Evolutionary conservation across 1,284 basidiomycete species (phyloP).

Genomic region (Puccinia horiana): DNA sequence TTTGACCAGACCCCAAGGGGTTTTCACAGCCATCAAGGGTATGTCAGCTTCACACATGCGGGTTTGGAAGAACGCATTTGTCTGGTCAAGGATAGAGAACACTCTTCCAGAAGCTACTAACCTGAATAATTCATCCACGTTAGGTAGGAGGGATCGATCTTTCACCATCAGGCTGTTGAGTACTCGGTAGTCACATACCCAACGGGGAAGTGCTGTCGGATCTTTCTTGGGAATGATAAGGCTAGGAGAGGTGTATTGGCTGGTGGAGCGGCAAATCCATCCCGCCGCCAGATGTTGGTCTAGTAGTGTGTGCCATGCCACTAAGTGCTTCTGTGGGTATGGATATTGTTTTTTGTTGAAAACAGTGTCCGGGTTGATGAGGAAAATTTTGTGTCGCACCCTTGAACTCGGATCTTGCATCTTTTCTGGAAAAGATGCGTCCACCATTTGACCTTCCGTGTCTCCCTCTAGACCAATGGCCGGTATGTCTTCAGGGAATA

Average conservation of each 20-base stretch:
- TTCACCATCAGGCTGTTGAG: not conserved
- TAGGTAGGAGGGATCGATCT: not conserved
- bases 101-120: conserved; percentile 52
- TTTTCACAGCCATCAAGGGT: conserved; percentile 59
- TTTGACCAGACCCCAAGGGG: conserved; percentile 60
- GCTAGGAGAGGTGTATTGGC: conserved; percentile 19
- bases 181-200: no score
- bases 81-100: conserved; percentile 61
- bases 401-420: not conserved
- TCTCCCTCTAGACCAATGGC: not conserved
- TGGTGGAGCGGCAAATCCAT: not conserved
- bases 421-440: not conserved
- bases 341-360: conserved; percentile 14
- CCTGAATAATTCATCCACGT: conserved; percentile 2
- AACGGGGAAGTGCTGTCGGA: not conserved
- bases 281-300: conserved; percentile 3
- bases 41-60: conserved; percentile 59
- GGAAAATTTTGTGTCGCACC: not conserved
- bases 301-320: not conserved
- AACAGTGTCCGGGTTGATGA: not conserved
- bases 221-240: conserved; percentile 13
- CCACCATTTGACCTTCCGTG: not conserved
- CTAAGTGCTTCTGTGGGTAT: conserved; percentile 7
- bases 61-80: conserved; percentile 62
- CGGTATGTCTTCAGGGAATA: conserved; percentile 2